These are phyloP conservation scores for Rickenella mellea DNA, from an alignment of 768 basidiomycete species.

Conservation along the genomic window DNA sequence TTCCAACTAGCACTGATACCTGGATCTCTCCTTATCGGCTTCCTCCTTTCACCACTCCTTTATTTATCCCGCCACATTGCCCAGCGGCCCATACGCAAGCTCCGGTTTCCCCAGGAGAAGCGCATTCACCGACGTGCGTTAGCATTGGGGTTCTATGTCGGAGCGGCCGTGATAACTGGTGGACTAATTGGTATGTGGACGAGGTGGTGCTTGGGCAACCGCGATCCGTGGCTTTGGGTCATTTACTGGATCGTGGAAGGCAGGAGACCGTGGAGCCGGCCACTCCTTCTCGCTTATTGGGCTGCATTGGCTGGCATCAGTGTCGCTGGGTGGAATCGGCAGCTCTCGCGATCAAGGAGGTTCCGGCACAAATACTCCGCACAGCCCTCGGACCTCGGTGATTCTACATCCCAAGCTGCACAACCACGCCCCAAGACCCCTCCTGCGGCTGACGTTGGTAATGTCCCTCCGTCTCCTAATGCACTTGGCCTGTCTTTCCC, in stretches of 20 bases:
- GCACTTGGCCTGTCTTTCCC: conserved; percentile 27
- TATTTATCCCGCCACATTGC: conserved; percentile 88
- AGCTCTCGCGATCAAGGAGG: conserved; percentile 68
- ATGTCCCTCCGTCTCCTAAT: conserved; percentile 14
- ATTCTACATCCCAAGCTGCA: not conserved
- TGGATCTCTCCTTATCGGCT: conserved; percentile 87
- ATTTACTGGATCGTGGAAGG: conserved; percentile 74
- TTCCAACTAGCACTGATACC: conserved; percentile 91
- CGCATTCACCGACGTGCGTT: conserved; percentile 71
- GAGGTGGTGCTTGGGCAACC: conserved; percentile 69
- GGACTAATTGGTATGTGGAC: conserved; percentile 89
- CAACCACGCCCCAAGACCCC: not conserved
- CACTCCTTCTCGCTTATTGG: conserved; percentile 81
- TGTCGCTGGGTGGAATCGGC: conserved; percentile 91
- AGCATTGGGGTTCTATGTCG: conserved; percentile 77
- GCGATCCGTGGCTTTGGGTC: conserved; percentile 86
- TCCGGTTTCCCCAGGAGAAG: conserved; percentile 78
- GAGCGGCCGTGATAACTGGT: conserved; percentile 65
- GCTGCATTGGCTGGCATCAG: conserved; percentile 67
- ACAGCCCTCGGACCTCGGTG: not conserved
- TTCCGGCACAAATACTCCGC: conserved; percentile 29
- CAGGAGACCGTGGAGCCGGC: conserved; percentile 66
- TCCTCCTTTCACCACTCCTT: conserved; percentile 88
- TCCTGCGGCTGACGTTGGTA: conserved; percentile 18
- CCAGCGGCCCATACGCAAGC: conserved; percentile 71